These are phyloP conservation scores for Cymbopogon citratus DNA, from an alignment of 176 grass and related monocot genomes.

Conservation along the genomic window DNA sequence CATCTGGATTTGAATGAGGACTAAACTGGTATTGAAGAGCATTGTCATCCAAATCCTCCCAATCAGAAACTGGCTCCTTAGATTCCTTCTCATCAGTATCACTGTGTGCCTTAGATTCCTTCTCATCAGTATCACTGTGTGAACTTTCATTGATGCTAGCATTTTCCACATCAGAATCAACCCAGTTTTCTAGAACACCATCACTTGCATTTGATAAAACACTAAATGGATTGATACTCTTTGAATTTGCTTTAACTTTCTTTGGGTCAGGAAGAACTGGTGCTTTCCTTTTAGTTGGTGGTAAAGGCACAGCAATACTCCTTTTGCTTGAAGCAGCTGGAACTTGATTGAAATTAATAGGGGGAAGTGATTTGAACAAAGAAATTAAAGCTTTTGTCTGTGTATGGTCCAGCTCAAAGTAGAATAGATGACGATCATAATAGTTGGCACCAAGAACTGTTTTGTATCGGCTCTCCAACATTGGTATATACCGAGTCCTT, in stretches of 20 bases:
- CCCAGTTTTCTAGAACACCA: slow-evolving; percentile 16
- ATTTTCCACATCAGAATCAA: slow-evolving; percentile 35
- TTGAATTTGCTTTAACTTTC: slow-evolving; percentile 14
- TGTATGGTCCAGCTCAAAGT: slow-evolving; percentile 82
- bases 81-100: slow-evolving; percentile 33
- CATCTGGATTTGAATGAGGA: slow-evolving; percentile 26
- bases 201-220: slow-evolving; percentile 30
- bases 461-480: slow-evolving; percentile 61
- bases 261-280: slow-evolving; percentile 4
- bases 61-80: slow-evolving; percentile 40
- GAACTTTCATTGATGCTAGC: slow-evolving; percentile 2
- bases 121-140: slow-evolving; percentile 30
- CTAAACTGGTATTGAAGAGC: slow-evolving; percentile 15
- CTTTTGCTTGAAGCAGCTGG: slow-evolving; percentile 21
- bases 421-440: slow-evolving; percentile 52
- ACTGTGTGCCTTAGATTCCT: slow-evolving; percentile 19
- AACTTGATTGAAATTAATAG: slow-evolving; percentile 33
- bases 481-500: slow-evolving; percentile 48
- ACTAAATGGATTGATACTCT: slow-evolving; percentile 36
- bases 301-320: slow-evolving; percentile 11
- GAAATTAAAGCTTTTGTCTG: slow-evolving; percentile 65
- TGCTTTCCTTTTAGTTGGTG: slow-evolving; percentile 30
- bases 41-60: slow-evolving; percentile 53
- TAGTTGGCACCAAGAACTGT: slow-evolving; percentile 76
- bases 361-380: slow-evolving; percentile 52